Base-by-base conservation (phyloP, 345 rosid genomes). In the Rhodamnia rubescens region DNA sequence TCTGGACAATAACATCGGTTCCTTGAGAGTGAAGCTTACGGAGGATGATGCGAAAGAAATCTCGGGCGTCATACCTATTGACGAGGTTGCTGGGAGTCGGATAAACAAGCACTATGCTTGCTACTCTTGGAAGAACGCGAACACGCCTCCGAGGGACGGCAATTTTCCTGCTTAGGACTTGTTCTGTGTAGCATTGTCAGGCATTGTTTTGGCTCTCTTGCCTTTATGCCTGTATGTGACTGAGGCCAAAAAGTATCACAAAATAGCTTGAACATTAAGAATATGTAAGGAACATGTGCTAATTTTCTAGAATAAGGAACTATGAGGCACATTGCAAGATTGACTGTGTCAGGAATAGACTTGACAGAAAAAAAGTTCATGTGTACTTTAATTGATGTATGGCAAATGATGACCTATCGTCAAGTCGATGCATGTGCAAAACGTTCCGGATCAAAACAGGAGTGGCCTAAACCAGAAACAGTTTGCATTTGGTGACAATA, bases 1-100 rank as follows among this genome's bases (percentile, higher is more conserved):
- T 89, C 86, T 93, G 86, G 93, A 89, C 59, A 84, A 83, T 40
- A 92, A 91, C 57, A 88, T 90, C 18, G 91, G 92, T 29, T 89
- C 94, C 36, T 32, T 89, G 81, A 59, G 50, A 84, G 89, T 90
- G 84, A 91, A 90, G 83, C 90, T 91, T 53, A 85, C 85, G 12
- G 86, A 83, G 82, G 86, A 90, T 24, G 92, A 89, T 69, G 42
- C 89, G 81, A 86, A 90, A 85, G 89, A 87, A 86, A 82, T 88
- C 55, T 87, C 90, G 5, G 88, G 83, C 56, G 89, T 88, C 26
- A 83, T 89, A 40, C 89, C 89, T 3, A 64, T 57, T 21, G 14
- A 13, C 7, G 85, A 56, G n/a, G n/a, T n/a, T n/a, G n/a, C n/a
- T n/a, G n/a, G n/a, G n/a, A n/a, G n/a, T n/a, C n/a, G n/a, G n/a